Evolutionary conservation across 805 yeast genomes (phyloP), one percentile per base, ranked within the genome.

Genomic region (Soucietia sequanensis): DNA sequence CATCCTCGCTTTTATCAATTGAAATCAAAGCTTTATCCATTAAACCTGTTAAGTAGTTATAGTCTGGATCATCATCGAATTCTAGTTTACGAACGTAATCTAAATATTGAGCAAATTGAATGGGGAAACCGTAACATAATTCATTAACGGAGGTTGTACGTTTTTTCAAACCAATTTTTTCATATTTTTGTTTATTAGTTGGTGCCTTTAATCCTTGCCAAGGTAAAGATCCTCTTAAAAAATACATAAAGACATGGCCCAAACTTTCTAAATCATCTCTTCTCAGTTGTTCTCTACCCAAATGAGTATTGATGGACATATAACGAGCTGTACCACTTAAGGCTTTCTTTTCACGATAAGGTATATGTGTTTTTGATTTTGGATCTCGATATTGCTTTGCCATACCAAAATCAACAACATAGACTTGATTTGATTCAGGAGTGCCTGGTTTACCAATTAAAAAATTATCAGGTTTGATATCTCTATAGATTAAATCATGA

Each of bases 181-280:
- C 98, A 63, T 93, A 93, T 66, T 93, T 93, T 53, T 88, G 96
- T 65, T 93, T 91, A 71, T 93, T 93, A 26, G 96, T 90, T 46
- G 96, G 96, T 5, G 99, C 99, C 62, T 93, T 91, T 48, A 93
- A 73, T 17, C 99, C 99, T 70, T 93, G 99, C 99, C 99, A 93
- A 43, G 99, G 99, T 54, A 93, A 71, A 39, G 87, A 86, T 30
- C 99, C 99, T 50, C 95, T 78, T 46, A 91, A 64, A 62, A 93
- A 93, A 65, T 93, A 93, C 70, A 93, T 85, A 55, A 93, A 88
- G 6, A 93, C 99, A 61, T 93, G 97, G 22, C 97, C 99, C 55
- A 93, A 72, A 37, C 95, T 87, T 68, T 93, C 99, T 55, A 93
- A 75, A 64, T 93, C 99, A 56, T 93, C 99, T 52, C 99, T 76